Evolutionary conservation across 2,329 filamentous ascomycete genomes (phyloP).

Genomic region (Colletotrichum simmondsii): DNA sequence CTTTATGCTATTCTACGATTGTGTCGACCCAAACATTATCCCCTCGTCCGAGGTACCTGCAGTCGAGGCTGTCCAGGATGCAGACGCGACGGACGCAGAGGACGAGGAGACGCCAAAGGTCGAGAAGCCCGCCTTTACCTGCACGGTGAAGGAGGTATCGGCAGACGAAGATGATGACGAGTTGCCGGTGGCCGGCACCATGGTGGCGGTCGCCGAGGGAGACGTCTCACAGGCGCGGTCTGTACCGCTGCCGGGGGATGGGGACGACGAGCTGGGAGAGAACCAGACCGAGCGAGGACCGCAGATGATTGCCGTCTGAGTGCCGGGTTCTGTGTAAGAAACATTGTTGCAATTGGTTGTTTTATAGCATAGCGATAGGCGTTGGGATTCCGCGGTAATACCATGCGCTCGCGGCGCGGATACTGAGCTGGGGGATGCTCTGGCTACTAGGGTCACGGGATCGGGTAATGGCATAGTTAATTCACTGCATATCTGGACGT

Average conservation of each 20-base stretch:
- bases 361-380: slow-evolving; percentile 28
- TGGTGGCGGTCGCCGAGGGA: neutral
- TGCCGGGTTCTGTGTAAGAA: neutral
- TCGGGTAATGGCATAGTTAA: neutral
- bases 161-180: slow-evolving; percentile 5
- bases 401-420: slow-evolving; percentile 3
- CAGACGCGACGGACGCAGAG: slow-evolving; percentile 2
- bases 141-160: slow-evolving; percentile 24
- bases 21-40: slow-evolving; percentile 65
- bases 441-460: neutral
- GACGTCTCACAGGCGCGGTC: neutral
- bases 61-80: neutral
- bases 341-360: neutral
- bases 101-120: slow-evolving; percentile 27
- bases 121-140: slow-evolving; percentile 25
- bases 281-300: neutral
- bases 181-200: neutral
- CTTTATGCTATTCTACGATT: slow-evolving; percentile 98
- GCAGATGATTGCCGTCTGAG: slow-evolving; percentile 21
- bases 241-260: neutral
- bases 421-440: neutral
- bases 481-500: neutral
- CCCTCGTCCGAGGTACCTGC: slow-evolving; percentile 44
- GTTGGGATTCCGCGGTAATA: slow-evolving; percentile 29
- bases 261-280: neutral